Evolutionary conservation across 805 yeast species (phyloP), one percentile per base, ranked within the genome.

Genomic region (Nakazawaea populi): DNA sequence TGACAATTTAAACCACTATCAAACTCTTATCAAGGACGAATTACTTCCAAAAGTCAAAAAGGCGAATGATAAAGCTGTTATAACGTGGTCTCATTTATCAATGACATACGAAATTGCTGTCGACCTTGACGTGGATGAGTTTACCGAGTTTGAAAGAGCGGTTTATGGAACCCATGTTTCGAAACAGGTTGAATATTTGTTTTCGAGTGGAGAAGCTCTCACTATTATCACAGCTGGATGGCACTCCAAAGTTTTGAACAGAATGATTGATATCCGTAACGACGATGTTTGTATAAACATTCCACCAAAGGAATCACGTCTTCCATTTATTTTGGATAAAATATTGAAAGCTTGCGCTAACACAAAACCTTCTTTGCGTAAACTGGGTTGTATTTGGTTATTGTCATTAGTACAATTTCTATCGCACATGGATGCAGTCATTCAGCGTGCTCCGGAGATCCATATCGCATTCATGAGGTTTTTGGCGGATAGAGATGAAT

Each of bases 181-280:
- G 0, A 89, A 86, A 55, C 89, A 87, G 54, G 71, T 81, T n/a
- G 97, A 92, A 54, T 79, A 73, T 47, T 67, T 85, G 24, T 89
- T 92, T 56, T 75, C 89, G 0, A 76, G 84, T 44, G 97, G 98
- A 48, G 98, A 92, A 62, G 90, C 96, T 0, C 66, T 91, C 18
- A 74, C 87, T 29, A 72, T 88, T 11, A 59, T 86, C 5, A 83
- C 88, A 0, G 75, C 82, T 18, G 96, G 96, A 0, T 86, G 96
- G 94, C 64, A 74, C 3, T 83, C 96, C 1, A 72, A 69, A 31
- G 72, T 75, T 11, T 65, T 89, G 55, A 60, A 63, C 30, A 74
- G 77, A 43, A 68, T 75, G 11, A 59, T 82, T 44, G 95, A 87
- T 59, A 70, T 87, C 24, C 76, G 71, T 47, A 77, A 71, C 11